phyloP scores from a whole-genome alignment of 106 monocot species.

The Apostasia ramifera region DNA sequence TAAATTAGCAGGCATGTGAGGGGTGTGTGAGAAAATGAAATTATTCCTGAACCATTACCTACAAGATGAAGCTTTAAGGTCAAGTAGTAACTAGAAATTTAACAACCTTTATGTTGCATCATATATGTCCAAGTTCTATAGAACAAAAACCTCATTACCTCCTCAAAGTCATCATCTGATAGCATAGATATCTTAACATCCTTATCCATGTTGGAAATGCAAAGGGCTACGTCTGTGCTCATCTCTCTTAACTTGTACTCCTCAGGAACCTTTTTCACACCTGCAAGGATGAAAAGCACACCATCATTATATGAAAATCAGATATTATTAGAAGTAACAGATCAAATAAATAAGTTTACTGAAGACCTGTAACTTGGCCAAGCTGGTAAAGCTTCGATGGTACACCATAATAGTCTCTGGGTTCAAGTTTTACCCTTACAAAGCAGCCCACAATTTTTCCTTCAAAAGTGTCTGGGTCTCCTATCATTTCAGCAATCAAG shows the following conservation, averaged over 20 bases:
- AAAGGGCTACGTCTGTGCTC: constrained; percentile 45
- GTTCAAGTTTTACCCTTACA: constrained; percentile 71
- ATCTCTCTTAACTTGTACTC: constrained; percentile 47
- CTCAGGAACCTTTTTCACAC: constrained; percentile 39
- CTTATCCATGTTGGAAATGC: constrained; percentile 43
- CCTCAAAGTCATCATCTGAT: constrained; percentile 75
- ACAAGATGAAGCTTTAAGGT: too few species aligned
- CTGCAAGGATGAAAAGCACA: constrained; percentile 19
- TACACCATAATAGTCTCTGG: constrained; percentile 30
- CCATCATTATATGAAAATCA: neutral
- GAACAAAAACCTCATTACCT: constrained; percentile 34
- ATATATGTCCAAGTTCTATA: too few species aligned
- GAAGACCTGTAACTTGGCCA: constrained; percentile 57
- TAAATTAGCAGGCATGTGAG: too few species aligned
- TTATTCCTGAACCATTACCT: too few species aligned
- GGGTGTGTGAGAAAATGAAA: too few species aligned
- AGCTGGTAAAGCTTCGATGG: constrained; percentile 45
- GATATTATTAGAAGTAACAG: neutral
- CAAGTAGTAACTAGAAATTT: too few species aligned
- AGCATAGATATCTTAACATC: constrained; percentile 62
- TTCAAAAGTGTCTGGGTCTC: constrained; percentile 53
- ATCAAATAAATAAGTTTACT: neutral
- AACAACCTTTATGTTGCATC: too few species aligned
- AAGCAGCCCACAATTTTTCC: constrained; percentile 72
- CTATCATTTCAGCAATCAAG: constrained; percentile 49